Percentiles rank a stretch among this genome's conserved stretches.
phyloP scores from a whole-genome alignment of 345 rosid genomes.

The Rhodamnia rubescens region DNA sequence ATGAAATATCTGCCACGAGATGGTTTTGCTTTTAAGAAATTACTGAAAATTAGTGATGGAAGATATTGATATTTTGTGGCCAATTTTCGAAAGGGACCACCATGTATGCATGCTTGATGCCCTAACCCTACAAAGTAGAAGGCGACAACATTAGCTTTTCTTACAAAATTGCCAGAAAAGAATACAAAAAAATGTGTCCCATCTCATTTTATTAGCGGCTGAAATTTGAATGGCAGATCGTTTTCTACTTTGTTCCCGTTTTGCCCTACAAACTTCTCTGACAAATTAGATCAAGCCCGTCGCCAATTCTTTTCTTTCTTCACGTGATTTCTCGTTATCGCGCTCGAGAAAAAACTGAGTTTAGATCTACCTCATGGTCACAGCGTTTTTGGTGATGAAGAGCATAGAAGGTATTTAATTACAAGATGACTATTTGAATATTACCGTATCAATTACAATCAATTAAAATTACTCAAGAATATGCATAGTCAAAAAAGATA shows the following conservation, averaged over 20 bases:
- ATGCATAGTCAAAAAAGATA: too few relatives aligned
- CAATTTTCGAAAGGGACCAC: background rate
- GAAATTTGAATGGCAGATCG: background rate
- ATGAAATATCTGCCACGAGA: background rate
- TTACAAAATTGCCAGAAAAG: background rate
- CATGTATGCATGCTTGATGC: background rate
- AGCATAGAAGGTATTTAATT: too few relatives aligned
- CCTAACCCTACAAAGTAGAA: background rate
- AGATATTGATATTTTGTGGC: background rate
- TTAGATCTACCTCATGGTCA: background rate
- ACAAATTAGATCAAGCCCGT: background rate
- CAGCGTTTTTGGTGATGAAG: too few relatives aligned
- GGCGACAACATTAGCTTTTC: background rate
- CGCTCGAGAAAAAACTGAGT: background rate
- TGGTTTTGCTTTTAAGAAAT: background rate
- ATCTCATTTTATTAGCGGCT: background rate
- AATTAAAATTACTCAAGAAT: too few relatives aligned
- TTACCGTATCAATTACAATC: too few relatives aligned
- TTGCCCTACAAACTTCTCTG: background rate
- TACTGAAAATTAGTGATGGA: background rate
- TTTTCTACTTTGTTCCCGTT: background rate
- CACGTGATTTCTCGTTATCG: background rate
- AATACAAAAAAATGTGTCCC: background rate
- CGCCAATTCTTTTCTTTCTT: background rate
- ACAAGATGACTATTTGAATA: too few relatives aligned